Evolutionary conservation across 768 basidiomycete species (phyloP).

Genomic region (Glaciozyma martinii): DNA sequence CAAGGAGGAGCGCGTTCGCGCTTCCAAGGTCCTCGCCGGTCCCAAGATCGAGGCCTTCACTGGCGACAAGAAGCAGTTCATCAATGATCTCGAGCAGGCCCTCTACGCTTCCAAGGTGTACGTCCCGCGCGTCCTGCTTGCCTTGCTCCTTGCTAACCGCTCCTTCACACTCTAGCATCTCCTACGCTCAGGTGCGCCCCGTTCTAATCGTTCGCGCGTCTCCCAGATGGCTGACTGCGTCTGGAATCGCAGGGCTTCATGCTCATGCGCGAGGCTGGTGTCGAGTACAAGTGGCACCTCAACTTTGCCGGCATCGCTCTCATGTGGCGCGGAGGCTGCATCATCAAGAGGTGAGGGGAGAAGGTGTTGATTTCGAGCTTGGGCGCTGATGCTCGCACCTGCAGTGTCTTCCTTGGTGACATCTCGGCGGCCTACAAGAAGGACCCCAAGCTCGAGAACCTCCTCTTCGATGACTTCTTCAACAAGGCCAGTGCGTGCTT

Average conservation of each 20-base stretch:
- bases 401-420: slow-evolving; percentile 86
- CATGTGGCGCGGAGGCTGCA: slow-evolving; percentile 99
- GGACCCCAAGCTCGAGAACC: slow-evolving; percentile 71
- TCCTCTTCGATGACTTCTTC: slow-evolving; percentile 96
- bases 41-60: slow-evolving; percentile 89
- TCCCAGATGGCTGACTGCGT: too few relatives aligned
- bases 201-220: too few relatives aligned
- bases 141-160: background rate
- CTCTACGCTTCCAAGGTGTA: slow-evolving; percentile 94
- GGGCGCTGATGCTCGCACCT: slow-evolving; percentile 15
- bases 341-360: slow-evolving; percentile 66
- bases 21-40: slow-evolving; percentile 80
- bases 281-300: slow-evolving; percentile 79
- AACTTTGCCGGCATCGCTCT: slow-evolving; percentile 96
- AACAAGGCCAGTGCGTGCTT: slow-evolving; percentile 57
- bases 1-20: slow-evolving; percentile 89
- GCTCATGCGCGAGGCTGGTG: slow-evolving; percentile 96
- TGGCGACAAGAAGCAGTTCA: slow-evolving; percentile 97
- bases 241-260: slow-evolving; percentile 84
- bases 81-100: slow-evolving; percentile 97
- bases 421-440: slow-evolving; percentile 85
- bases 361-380: background rate
- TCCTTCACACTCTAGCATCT: background rate
- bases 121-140: background rate
- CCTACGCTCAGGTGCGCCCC: background rate